phyloP scores from a whole-genome alignment of 441 rosid species.

The Brassica hybrid region DNA sequence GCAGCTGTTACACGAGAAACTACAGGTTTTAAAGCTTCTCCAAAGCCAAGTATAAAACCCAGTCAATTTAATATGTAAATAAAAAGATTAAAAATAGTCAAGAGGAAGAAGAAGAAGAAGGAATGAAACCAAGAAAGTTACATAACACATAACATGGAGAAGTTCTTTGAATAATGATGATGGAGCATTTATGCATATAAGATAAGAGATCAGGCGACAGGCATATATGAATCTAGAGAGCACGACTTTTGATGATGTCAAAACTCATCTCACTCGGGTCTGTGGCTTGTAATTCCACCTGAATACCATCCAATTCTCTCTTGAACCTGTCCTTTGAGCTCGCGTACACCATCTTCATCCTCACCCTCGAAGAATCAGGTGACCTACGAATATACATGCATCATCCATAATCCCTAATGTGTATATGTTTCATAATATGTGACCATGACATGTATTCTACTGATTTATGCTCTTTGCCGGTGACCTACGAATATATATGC shows the following conservation, averaged over 20 bases:
- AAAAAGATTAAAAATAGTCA: neutral
- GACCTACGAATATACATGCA: slow-evolving; percentile 48
- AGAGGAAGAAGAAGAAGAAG: slow-evolving; percentile 2
- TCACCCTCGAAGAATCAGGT: too few relatives aligned
- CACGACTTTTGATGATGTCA: too few relatives aligned
- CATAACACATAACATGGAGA: slow-evolving; percentile 22
- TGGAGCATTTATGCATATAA: slow-evolving; percentile 1
- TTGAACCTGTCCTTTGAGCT: too few relatives aligned
- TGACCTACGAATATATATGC: slow-evolving; percentile 48
- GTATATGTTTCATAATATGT: neutral
- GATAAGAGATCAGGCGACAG: neutral
- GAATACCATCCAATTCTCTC: too few relatives aligned
- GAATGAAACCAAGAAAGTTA: slow-evolving; percentile 37
- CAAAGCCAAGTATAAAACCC: slow-evolving; percentile 26
- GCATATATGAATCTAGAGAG: slow-evolving; percentile 37
- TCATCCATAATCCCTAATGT: neutral
- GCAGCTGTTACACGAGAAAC: slow-evolving; percentile 34
- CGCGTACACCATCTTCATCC: too few relatives aligned
- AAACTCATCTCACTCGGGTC: too few relatives aligned
- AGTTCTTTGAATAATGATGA: slow-evolving; percentile 3
- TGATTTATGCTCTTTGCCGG: slow-evolving; percentile 37
- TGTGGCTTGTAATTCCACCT: too few relatives aligned
- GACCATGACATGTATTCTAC: neutral
- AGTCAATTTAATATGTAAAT: slow-evolving; percentile 11
- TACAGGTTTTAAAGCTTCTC: slow-evolving; percentile 36